Base-by-base conservation (phyloP, 179 eudicot genomes). In the Spergularia azorica region DNA sequence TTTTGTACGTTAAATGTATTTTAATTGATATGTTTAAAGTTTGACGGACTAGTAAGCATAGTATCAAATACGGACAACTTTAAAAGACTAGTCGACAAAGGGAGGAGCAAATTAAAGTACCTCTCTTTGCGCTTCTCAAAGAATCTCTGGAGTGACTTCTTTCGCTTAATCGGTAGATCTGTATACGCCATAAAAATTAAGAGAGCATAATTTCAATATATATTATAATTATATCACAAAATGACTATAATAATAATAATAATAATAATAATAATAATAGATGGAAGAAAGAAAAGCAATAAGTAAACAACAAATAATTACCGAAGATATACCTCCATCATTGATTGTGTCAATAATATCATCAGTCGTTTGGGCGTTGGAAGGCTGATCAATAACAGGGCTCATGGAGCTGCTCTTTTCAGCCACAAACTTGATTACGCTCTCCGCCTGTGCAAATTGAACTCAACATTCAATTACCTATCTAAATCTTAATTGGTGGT, bases 71-170 rank as follows among this genome's bases (percentile, higher is more conserved):
- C 6, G 46, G 46, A 41, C 4, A 43, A 43, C 48, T 43, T 4
- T 36, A 51, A 17, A 41, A 0, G 32, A 9, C 26, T 15, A 18
- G 1, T 26, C 32, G 32, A n/a, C n/a, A 15, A 13, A n/a, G 2
- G 13, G 12, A 20, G 18, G 18, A 51, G 1, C 4, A 48, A 15
- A 77, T 68, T 0, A 57, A 58, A 21, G 72, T 39, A 91, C 93
- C 96, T 89, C 70, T 83, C 83, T 76, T 90, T 85, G 77, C 96
- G 90, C 84, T 89, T 89, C 82, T 86, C 87, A 73, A 89, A 71
- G 79, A 91, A 91, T 79, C 89, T 84, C 63, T 84, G 81, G 59
- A 88, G 70, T 18, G 93, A 89, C 79, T 85, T 87, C 63, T 73
- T 87, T 55, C 91, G 86, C 9, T 80, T 70, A 2, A 86, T 72